These are phyloP conservation scores for Acanthamoeba healyi DNA, from an alignment of 208 protist species.

Conservation along the genomic window DNA sequence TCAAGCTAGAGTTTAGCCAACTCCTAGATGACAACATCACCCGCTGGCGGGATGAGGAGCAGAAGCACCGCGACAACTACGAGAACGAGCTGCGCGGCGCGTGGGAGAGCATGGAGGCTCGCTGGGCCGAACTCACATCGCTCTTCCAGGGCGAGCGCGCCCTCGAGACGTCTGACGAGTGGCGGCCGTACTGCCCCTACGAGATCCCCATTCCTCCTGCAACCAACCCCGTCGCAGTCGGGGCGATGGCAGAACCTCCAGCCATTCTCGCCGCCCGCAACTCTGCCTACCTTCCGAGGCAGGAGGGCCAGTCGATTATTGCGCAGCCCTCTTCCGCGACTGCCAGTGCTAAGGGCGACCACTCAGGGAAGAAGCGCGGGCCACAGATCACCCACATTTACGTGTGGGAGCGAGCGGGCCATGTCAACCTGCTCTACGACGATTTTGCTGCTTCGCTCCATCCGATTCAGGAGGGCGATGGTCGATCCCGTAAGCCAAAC, in stretches of 20 bases:
- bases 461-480: slow-evolving; percentile 2
- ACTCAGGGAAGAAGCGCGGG: neutral
- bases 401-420: slow-evolving; percentile 14
- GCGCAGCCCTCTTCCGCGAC: neutral
- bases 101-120: slow-evolving; percentile 44
- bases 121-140: slow-evolving; percentile 35
- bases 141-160: slow-evolving; percentile 63
- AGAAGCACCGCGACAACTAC: neutral
- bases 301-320: neutral
- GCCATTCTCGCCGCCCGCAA: neutral
- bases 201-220: neutral
- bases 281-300: neutral
- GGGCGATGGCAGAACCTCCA: neutral
- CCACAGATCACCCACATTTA: neutral
- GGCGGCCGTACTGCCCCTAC: neutral
- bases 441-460: slow-evolving; percentile 45
- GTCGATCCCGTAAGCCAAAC: neutral
- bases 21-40: neutral
- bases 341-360: neutral
- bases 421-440: slow-evolving; percentile 47
- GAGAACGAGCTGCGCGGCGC: slow-evolving; percentile 13
- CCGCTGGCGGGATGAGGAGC: slow-evolving; percentile 13
- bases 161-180: slow-evolving; percentile 16
- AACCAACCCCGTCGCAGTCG: neutral
- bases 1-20: slow-evolving; percentile 10